Percentiles rank a stretch among this genome's conserved stretches.
Conservation (phyloP, 2,329 filamentous ascomycete species). For the Emmonsiellopsis sp. region DNA sequence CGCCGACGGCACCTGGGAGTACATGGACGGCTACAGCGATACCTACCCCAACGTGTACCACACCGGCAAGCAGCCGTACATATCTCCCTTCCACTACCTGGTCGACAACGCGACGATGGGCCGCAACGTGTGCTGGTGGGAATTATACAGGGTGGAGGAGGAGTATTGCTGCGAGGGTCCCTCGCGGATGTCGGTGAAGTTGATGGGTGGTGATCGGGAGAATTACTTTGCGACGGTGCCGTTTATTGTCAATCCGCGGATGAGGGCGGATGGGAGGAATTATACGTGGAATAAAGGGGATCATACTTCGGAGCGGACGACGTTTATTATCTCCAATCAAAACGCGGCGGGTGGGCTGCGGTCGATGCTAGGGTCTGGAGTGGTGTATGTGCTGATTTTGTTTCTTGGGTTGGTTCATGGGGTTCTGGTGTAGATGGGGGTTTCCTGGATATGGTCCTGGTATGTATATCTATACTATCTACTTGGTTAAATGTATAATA, state of each 20-base stretch:
- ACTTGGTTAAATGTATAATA: no score
- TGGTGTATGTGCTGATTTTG: background rate
- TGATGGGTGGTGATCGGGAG: constrained; percentile 3
- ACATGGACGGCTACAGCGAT: background rate
- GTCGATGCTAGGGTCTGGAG: background rate
- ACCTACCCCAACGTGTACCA: background rate
- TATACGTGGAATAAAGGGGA: background rate
- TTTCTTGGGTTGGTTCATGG: background rate
- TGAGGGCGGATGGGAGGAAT: background rate
- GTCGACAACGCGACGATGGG: constrained; percentile 1
- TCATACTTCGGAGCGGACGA: background rate
- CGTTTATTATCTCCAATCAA: background rate
- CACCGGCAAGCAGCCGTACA: background rate
- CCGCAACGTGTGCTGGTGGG: background rate
- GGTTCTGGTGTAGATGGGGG: background rate
- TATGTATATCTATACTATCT: no score
- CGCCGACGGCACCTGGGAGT: constrained; percentile 1
- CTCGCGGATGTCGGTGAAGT: background rate
- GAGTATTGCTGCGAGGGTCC: background rate
- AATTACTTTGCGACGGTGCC: constrained; percentile 4
- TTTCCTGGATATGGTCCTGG: background rate
- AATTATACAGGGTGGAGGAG: background rate
- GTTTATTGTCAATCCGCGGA: constrained; percentile 1
- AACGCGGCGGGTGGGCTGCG: background rate
- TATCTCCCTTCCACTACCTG: background rate